phyloP scores from a whole-genome alignment of 2,329 filamentous ascomycete genomes.

The Colletotrichum tanaceti region DNA sequence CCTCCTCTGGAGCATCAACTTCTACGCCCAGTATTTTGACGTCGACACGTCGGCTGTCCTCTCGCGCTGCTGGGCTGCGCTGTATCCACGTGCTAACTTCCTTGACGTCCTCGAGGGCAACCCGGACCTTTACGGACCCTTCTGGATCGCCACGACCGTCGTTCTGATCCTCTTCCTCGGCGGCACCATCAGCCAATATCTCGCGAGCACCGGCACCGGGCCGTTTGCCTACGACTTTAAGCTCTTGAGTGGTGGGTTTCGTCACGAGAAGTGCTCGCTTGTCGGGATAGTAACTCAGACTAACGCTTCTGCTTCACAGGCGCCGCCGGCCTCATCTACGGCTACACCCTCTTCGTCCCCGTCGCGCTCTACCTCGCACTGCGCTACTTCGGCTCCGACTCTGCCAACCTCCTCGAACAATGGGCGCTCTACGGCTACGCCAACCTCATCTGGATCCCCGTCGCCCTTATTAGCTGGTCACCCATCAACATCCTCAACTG shows the following conservation, averaged over 20 bases:
- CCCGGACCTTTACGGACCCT: conserved; percentile 94
- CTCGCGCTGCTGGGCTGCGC: conserved; percentile 85
- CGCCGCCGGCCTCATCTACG: conserved; percentile 92
- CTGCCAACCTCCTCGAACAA: conserved; percentile 92
- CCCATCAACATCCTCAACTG: conserved; percentile 89
- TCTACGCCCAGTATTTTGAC: conserved; percentile 99
- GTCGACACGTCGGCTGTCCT: conserved; percentile 94
- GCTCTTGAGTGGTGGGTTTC: conserved; percentile 78
- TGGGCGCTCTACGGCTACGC: conserved; percentile 96
- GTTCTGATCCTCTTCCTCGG: conserved; percentile 95
- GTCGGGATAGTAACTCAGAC: not conserved
- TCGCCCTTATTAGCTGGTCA: conserved; percentile 92
- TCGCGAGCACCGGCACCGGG: conserved; percentile 73
- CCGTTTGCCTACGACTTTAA: conserved; percentile 93
- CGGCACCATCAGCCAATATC: conserved; percentile 92
- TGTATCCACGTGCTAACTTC: conserved; percentile 94
- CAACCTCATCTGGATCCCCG: conserved; percentile 97
- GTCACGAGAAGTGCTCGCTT: no score
- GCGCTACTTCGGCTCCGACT: conserved; percentile 95
- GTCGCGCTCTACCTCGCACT: conserved; percentile 87
- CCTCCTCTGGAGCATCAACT: conserved; percentile 90
- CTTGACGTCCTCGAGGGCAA: conserved; percentile 97
- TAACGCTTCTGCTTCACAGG: conserved; percentile 56
- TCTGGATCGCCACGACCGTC: conserved; percentile 99
- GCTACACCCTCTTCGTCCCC: conserved; percentile 91